Conservation (phyloP, 306 rosid species). For the Benincasa hispida region DNA sequence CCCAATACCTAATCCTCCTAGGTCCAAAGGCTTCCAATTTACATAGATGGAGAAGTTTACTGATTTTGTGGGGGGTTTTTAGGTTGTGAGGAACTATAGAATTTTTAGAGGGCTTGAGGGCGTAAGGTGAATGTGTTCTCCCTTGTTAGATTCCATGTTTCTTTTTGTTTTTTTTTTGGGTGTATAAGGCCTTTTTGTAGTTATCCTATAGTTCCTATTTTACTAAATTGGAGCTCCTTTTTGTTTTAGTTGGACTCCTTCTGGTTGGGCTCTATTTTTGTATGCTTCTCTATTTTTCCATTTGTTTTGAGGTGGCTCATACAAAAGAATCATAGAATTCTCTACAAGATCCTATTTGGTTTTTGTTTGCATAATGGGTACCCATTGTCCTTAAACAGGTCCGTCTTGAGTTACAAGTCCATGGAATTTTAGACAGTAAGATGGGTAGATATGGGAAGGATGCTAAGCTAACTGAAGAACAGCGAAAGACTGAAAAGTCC, state of each 20-base stretch:
- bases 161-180: background rate
- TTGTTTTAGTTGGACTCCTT: background rate
- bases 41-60: no score
- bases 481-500: conserved; percentile 25
- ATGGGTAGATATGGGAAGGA: conserved; percentile 20
- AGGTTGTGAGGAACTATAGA: background rate
- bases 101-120: background rate
- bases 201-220: background rate
- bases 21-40: no score
- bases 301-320: background rate
- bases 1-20: no score
- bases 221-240: background rate
- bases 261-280: background rate
- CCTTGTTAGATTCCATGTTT: background rate
- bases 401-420: conserved; percentile 59
- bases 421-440: conserved; percentile 37
- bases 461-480: conserved; percentile 27
- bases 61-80: background rate
- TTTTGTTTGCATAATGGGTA: background rate
- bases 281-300: background rate
- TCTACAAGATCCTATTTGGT: background rate
- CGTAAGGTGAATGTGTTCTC: background rate
- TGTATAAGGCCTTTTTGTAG: background rate
- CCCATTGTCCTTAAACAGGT: conserved; percentile 29
- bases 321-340: background rate